These are phyloP conservation scores for Aquilaria sinensis DNA, from an alignment of 345 rosid genomes.

Conservation along the genomic window DNA sequence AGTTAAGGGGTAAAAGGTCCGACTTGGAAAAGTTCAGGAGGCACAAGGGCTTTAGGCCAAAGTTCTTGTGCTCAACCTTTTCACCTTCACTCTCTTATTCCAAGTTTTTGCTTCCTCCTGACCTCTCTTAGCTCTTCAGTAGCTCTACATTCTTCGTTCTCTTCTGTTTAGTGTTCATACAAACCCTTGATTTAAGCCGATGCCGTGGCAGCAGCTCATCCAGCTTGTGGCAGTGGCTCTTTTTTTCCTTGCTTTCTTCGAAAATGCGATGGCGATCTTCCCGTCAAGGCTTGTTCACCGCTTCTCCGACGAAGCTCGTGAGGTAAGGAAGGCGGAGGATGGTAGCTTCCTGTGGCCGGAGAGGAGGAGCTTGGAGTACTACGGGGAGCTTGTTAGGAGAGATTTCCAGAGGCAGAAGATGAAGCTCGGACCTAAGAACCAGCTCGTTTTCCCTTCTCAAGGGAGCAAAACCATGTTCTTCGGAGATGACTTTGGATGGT, in stretches of 20 bases:
- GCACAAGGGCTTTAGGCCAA: too few species aligned
- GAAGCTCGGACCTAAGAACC: conserved; percentile 56
- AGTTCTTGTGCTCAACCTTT: too few species aligned
- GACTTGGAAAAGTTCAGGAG: too few species aligned
- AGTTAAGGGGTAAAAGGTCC: too few species aligned
- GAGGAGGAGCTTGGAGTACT: conserved; percentile 56
- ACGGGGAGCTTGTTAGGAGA: conserved; percentile 34
- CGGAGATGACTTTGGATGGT: conserved; percentile 85
- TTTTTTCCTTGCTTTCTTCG: conserved; percentile 4
- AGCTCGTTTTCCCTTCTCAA: conserved; percentile 64
- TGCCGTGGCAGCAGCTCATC: conserved; percentile 25
- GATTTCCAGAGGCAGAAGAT: conserved; percentile 66
- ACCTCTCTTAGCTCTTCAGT: background rate
- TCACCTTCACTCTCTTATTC: too few species aligned
- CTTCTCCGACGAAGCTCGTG: conserved; percentile 67
- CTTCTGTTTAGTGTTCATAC: background rate
- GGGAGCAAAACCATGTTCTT: conserved; percentile 63
- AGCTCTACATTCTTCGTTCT: background rate
- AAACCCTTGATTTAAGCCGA: conserved; percentile 21
- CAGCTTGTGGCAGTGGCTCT: conserved; percentile 12
- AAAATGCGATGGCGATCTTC: conserved; percentile 22
- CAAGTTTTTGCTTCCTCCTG: background rate
- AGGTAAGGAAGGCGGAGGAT: conserved; percentile 23
- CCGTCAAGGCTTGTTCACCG: conserved; percentile 67
- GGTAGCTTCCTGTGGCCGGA: conserved; percentile 35